phyloP scores from a whole-genome alignment of 768 basidiomycete species.

The Tulasnella sp. region DNA sequence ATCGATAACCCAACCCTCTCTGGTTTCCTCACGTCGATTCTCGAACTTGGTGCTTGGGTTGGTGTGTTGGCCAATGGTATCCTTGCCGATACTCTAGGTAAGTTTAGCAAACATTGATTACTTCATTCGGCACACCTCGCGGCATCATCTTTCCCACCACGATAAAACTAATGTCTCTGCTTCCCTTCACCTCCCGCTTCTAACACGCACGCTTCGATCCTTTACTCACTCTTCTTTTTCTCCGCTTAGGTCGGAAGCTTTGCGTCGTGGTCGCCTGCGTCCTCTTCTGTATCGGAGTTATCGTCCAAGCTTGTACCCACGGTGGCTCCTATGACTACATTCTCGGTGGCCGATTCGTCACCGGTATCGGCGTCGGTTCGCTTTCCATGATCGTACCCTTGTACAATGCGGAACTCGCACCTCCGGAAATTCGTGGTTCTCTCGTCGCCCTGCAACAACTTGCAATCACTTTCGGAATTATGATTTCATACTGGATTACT shows the following conservation, averaged over 20 bases:
- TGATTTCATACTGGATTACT: conserved; percentile 40
- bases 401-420: conserved; percentile 72
- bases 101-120: conserved; percentile 30
- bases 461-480: conserved; percentile 79
- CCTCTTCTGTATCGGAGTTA: conserved; percentile 70
- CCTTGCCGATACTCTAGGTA: conserved; percentile 67
- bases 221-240: not conserved
- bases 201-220: conserved; percentile 29
- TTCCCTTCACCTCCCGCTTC: not conserved
- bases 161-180: not conserved
- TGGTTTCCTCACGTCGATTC: conserved; percentile 11
- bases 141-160: too few relatives aligned
- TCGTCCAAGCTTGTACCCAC: conserved; percentile 67
- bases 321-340: conserved; percentile 54
- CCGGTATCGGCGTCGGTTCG: conserved; percentile 82
- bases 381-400: conserved; percentile 83
- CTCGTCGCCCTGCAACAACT: conserved; percentile 81
- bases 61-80: conserved; percentile 75
- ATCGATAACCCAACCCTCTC: conserved; percentile 42
- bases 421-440: conserved; percentile 80
- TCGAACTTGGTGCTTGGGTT: conserved; percentile 59
- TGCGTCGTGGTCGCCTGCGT: conserved; percentile 51
- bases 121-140: too few relatives aligned
- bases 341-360: conserved; percentile 63
- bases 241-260: conserved; percentile 1